phyloP scores from a whole-genome alignment of 1,284 basidiomycete genomes.

The Cryptococcus neoformans region DNA sequence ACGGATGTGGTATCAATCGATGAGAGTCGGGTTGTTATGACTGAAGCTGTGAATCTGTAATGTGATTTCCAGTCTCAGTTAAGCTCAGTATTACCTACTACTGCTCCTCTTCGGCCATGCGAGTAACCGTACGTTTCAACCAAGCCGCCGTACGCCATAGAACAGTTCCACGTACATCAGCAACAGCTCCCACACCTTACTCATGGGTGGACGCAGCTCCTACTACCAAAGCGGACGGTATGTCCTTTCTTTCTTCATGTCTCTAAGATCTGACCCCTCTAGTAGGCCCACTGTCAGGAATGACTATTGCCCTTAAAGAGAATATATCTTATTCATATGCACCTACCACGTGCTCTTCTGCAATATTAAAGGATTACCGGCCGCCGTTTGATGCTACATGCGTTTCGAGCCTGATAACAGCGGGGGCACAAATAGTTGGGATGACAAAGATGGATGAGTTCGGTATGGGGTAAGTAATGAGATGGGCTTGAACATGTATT shows the following conservation, averaged over 20 bases:
- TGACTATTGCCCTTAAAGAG: conserved; percentile 70
- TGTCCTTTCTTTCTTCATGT: background rate
- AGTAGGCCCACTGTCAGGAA: conserved; percentile 15
- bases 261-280: background rate
- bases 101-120: no score
- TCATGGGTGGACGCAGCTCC: conserved; percentile 26
- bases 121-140: no score
- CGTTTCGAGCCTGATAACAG: conserved; percentile 60
- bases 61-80: no score
- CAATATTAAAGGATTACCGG: conserved; percentile 67
- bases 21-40: no score
- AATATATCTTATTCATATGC: conserved; percentile 70
- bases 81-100: no score
- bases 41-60: no score
- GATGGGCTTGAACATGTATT: background rate
- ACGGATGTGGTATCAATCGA: no score
- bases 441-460: conserved; percentile 98
- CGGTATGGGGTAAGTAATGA: conserved; percentile 77
- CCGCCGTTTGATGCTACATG: conserved; percentile 88
- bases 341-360: conserved; percentile 75
- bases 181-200: conserved; percentile 25
- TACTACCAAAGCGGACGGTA: background rate
- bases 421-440: conserved; percentile 72
- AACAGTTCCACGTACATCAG: no score
- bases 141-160: no score